phyloP scores from a whole-genome alignment of 495 filamentous ascomycete genomes.

The Penicillium paxilli region DNA sequence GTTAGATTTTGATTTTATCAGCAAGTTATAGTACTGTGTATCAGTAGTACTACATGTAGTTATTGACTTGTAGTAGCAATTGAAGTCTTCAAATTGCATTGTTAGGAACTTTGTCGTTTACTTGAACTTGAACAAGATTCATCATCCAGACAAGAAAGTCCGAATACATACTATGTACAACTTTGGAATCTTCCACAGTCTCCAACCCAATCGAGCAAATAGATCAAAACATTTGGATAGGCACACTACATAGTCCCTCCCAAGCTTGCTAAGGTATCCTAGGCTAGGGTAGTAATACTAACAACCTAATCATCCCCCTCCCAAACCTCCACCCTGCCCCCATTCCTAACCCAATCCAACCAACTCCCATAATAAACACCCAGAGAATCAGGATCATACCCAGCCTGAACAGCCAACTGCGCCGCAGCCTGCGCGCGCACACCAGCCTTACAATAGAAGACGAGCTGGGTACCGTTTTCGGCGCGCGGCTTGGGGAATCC shows the following conservation, averaged over 20 bases:
- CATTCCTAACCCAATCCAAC: conserved; percentile 79
- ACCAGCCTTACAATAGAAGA: conserved; percentile 93
- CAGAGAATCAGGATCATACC: conserved; percentile 68
- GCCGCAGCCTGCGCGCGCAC: conserved; percentile 82
- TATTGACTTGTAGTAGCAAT: too few relatives aligned
- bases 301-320: conserved; percentile 30
- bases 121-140: too few relatives aligned
- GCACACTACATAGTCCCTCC: too few relatives aligned
- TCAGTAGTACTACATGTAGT: background rate
- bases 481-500: conserved; percentile 44
- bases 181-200: background rate
- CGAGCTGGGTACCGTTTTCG: conserved; percentile 41
- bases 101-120: too few relatives aligned
- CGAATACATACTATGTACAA: too few relatives aligned
- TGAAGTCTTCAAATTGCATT: too few relatives aligned
- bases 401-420: conserved; percentile 70
- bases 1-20: conserved; percentile 13
- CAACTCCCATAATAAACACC: conserved; percentile 88
- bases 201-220: too few relatives aligned
- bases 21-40: background rate
- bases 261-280: too few relatives aligned
- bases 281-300: too few relatives aligned
- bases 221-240: too few relatives aligned
- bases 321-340: conserved; percentile 59
- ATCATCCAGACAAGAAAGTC: too few relatives aligned